Percentiles rank a stretch among this genome's conserved stretches.
phyloP scores from a whole-genome alignment of 441 rosid genomes.

The Macaranga tanarius region DNA sequence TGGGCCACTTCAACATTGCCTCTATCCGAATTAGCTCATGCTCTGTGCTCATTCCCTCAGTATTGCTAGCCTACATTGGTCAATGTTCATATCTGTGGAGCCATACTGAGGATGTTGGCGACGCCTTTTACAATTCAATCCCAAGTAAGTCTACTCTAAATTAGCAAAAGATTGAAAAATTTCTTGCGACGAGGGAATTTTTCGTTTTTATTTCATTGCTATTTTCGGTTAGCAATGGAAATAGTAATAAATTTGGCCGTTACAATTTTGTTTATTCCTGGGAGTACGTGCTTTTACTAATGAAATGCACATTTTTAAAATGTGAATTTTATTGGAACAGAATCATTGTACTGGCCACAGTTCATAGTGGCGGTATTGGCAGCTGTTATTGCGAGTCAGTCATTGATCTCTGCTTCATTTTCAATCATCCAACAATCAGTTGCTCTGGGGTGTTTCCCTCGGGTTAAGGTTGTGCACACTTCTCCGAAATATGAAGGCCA shows the following conservation, averaged over 20 bases:
- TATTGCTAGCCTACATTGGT: constrained; percentile 23
- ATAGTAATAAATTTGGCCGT: too few relatives aligned
- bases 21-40: constrained; percentile 24
- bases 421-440: constrained; percentile 41
- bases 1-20: constrained; percentile 24
- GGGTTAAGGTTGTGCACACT: constrained; percentile 36
- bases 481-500: constrained; percentile 33
- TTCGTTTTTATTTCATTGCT: too few relatives aligned
- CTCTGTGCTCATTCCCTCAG: constrained; percentile 18
- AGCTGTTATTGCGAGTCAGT: constrained; percentile 38
- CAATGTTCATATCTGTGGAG: constrained; percentile 22
- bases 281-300: too few relatives aligned
- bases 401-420: constrained; percentile 37
- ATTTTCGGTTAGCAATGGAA: too few relatives aligned
- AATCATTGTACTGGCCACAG: constrained; percentile 37
- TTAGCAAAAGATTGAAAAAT: too few relatives aligned
- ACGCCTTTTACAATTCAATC: constrained; percentile 19
- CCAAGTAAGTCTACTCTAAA: constrained; percentile 19
- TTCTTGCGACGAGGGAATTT: too few relatives aligned
- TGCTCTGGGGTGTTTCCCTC: constrained; percentile 40
- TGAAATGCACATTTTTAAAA: background rate
- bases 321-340: constrained; percentile 13
- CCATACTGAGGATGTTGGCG: background rate
- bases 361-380: constrained; percentile 33
- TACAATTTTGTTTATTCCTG: too few relatives aligned